Base-by-base conservation (phyloP, 345 rosid genomes). In the Pugionium cornutum region DNA sequence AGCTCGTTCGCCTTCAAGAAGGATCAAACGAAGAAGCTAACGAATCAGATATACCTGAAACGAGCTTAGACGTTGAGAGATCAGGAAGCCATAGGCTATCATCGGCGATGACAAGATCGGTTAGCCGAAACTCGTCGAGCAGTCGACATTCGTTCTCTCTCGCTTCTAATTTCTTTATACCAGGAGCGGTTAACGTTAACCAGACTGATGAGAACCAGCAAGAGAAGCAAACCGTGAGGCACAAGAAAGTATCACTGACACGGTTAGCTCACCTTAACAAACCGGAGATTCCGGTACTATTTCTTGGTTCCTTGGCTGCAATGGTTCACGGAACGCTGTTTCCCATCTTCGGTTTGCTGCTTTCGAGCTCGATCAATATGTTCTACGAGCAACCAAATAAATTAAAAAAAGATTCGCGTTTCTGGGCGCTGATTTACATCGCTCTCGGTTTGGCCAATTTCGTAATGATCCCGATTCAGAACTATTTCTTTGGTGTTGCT, bases 271-370 rank as follows among this genome's bases (percentile, higher is more conserved):
- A 46, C 37, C 79, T 92, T 44, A 92, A 92, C 83, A 86, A 76
- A 76, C 91, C 95, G 7, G 96, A 89, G 77, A 18, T 78, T 49
- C 86, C 84, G 8, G 76, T 82, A 47, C 8, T 92, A 47, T 3
- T 86, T 28, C 41, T 84, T 9, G 98, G 91, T 43, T 68, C 82
- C 34, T 7, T 84, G 5, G 96, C 83, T 29, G 96, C 96, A 46
- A 58, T 70, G 42, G 31, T 78, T 40, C 87, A 92, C 35, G 98
- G 98, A 33, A 48, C 79, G 3, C 1, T 80, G 52, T 89, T 85
- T 67, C 98, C 98, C 0, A 27, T 86, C n/a, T 92, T 89, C 9
- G 95, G 98, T 37, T 78, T 87, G 54, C 59, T 89, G 63, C 77
- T 89, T 43, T 89, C 96, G 7, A 64, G 83, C 40, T 72, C 91